Percentiles rank a stretch among this genome's conserved stretches.
Evolutionary conservation across 768 basidiomycete genomes (phyloP).

Genomic region (Porphyrellus cyaneotinctus): DNA sequence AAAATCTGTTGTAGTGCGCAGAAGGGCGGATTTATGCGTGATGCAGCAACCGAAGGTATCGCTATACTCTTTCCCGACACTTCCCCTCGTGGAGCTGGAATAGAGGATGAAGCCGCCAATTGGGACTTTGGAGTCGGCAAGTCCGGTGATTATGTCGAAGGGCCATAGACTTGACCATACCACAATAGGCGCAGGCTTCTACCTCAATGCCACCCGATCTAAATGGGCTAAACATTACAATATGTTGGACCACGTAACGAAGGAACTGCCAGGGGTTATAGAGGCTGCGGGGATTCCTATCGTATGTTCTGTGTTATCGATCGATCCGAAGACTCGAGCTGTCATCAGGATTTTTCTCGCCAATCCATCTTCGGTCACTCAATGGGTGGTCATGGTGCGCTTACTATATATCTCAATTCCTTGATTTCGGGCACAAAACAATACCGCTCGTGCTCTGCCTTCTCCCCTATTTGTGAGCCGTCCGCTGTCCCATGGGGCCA

Average conservation of each 20-base stretch:
- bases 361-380: conserved; percentile 94
- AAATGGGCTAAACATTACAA: conserved; percentile 75
- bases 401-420: conserved; percentile 83
- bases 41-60: conserved; percentile 80
- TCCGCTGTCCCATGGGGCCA: conserved; percentile 85
- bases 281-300: conserved; percentile 71
- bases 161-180: neutral
- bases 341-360: conserved; percentile 67
- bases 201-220: conserved; percentile 82
- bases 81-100: conserved; percentile 86
- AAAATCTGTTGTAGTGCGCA: conserved; percentile 56
- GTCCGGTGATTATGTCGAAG: conserved; percentile 1
- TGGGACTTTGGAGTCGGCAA: conserved; percentile 90
- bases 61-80: conserved; percentile 93
- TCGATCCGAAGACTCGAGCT: neutral
- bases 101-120: conserved; percentile 72
- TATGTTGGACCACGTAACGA: conserved; percentile 82
- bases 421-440: conserved; percentile 46
- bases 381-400: conserved; percentile 96
- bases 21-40: conserved; percentile 89
- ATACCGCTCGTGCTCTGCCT: conserved; percentile 87
- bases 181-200: conserved; percentile 78
- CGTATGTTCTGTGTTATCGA: conserved; percentile 40
- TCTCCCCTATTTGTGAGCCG: conserved; percentile 84
- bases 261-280: conserved; percentile 81